Percentiles rank a stretch among this genome's conserved stretches.
Conservation (phyloP, 2,329 filamentous ascomycete genomes). For the Ceratocystis ficicola region DNA sequence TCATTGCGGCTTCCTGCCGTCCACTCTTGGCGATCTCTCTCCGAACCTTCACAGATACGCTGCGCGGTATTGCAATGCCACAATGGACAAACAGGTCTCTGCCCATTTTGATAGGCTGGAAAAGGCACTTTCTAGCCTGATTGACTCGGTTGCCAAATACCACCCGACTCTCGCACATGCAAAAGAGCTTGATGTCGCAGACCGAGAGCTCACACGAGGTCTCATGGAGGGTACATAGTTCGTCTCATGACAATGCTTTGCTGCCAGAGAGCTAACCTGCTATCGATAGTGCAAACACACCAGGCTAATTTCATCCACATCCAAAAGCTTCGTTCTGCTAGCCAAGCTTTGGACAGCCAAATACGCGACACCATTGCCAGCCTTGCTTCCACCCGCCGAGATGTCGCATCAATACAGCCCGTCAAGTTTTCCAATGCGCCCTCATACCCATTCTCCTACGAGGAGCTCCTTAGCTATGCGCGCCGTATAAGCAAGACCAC, state of each 20-base stretch:
- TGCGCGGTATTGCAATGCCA: neutral
- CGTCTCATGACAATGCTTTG: neutral
- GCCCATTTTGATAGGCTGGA: conserved; percentile 54
- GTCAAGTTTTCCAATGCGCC: conserved; percentile 42
- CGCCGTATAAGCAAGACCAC: conserved; percentile 71
- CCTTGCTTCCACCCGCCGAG: conserved; percentile 61
- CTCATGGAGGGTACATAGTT: conserved; percentile 46
- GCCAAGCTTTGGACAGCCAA: conserved; percentile 54
- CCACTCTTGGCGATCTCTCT: neutral
- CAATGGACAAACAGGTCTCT: conserved; percentile 53
- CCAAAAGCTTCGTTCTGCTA: conserved; percentile 53
- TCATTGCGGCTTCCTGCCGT: neutral
- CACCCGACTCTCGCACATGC: conserved; percentile 59
- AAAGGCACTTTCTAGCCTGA: conserved; percentile 53
- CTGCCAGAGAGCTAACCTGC: neutral
- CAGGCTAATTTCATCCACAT: conserved; percentile 63
- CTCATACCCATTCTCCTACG: conserved; percentile 50
- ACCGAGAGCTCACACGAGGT: conserved; percentile 53
- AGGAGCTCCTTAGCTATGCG: conserved; percentile 64
- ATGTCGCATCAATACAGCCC: conserved; percentile 52
- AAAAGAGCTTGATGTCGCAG: conserved; percentile 56
- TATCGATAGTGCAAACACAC: conserved; percentile 52
- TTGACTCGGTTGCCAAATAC: conserved; percentile 72
- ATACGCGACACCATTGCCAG: conserved; percentile 57
- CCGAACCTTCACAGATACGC: neutral